These are phyloP conservation scores for Pyricularia sp. DNA, from an alignment of 2,329 filamentous ascomycete species.

Conservation along the genomic window DNA sequence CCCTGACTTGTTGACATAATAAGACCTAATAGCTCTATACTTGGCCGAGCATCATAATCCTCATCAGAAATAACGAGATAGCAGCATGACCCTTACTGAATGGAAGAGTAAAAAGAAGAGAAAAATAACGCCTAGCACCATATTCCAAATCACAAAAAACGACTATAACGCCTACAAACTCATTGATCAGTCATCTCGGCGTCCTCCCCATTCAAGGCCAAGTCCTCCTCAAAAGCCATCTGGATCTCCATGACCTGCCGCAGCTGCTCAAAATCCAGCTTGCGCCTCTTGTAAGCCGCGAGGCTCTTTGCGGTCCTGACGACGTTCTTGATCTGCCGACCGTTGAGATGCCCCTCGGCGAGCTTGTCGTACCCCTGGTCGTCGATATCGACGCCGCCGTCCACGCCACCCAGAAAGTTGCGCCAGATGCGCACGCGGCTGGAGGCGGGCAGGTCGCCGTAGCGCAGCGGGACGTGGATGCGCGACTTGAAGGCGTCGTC, in stretches of 20 bases:
- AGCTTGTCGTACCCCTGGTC: constrained; percentile 12
- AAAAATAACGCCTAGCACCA: too few relatives aligned
- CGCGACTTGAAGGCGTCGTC: constrained; percentile 16
- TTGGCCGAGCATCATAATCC: too few relatives aligned
- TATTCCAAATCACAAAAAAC: too few relatives aligned
- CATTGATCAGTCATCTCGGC: not conserved
- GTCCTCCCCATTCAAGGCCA: constrained; percentile 2
- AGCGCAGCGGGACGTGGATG: constrained; percentile 7
- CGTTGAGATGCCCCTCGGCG: constrained; percentile 15
- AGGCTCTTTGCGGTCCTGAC: constrained; percentile 20
- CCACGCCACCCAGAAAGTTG: constrained; percentile 11
- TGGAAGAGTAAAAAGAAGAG: too few relatives aligned
- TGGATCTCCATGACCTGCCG: constrained; percentile 20
- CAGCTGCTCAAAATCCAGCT: constrained; percentile 18
- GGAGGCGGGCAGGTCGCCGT: not conserved
- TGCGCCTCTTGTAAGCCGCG: constrained; percentile 19
- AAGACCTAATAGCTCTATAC: too few relatives aligned
- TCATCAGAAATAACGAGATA: too few relatives aligned
- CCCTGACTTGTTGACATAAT: too few relatives aligned
- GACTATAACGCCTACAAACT: not conserved
- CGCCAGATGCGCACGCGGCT: constrained; percentile 6
- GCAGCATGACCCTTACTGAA: too few relatives aligned
- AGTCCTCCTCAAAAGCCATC: constrained; percentile 20
- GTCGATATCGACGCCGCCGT: constrained; percentile 14
- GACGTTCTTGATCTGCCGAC: constrained; percentile 19